Evolutionary conservation across 176 grass and related monocot genomes (phyloP).

Genomic region (Lolium rigidum): DNA sequence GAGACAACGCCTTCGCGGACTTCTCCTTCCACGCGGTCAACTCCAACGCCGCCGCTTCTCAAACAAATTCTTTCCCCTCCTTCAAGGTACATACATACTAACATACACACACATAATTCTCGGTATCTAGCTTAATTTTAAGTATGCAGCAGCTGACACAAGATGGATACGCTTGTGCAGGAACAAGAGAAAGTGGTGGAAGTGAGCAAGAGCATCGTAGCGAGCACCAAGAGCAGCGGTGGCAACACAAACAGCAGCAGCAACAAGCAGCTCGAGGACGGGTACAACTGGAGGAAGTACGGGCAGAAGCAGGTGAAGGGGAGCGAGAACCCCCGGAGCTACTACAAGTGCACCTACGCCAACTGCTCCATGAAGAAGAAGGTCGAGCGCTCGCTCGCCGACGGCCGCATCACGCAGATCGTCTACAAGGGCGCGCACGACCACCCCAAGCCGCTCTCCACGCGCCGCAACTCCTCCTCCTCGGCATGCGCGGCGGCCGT

Average conservation of each 20-base stretch:
- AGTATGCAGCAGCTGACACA: background rate
- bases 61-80: conserved; percentile 40
- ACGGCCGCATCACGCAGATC: conserved; percentile 81
- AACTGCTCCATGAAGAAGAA: conserved; percentile 95
- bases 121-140: background rate
- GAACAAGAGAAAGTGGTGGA: conserved; percentile 28
- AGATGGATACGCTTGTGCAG: background rate
- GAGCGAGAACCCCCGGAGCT: conserved; percentile 94
- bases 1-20: background rate
- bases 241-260: background rate
- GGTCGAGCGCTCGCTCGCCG: conserved; percentile 74
- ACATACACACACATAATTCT: background rate
- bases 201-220: conserved; percentile 12
- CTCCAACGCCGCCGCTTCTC: conserved; percentile 40
- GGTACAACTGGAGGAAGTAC: conserved; percentile 98
- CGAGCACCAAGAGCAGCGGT: conserved; percentile 17
- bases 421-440: conserved; percentile 94
- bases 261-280: conserved; percentile 68
- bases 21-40: conserved; percentile 65
- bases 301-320: conserved; percentile 98
- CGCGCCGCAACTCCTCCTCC: conserved; percentile 51
- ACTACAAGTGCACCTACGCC: conserved; percentile 93
- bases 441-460: conserved; percentile 77
- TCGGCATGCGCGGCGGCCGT: background rate
- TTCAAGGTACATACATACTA: conserved; percentile 55